Base-by-base conservation (phyloP, 129 eudicot species). In the Logfia minima region DNA sequence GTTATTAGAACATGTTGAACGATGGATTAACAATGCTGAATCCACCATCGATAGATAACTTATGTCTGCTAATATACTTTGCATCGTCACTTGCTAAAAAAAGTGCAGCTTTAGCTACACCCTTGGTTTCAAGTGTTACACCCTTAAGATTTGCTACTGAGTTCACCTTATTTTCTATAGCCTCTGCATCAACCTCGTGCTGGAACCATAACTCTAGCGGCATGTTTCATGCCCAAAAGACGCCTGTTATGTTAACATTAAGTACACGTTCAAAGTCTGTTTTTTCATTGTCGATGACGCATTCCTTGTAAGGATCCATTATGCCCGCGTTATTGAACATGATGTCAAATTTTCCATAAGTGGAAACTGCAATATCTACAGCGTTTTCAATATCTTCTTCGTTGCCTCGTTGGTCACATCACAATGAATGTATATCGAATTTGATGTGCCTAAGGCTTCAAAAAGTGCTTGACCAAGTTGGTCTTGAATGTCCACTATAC, bases 401-500 rank as follows among this genome's bases (percentile, higher is more conserved):
- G 3, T 80, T 29, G 0, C n/a, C n/a, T n/a, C n/a, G n/a, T n/a
- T n/a, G n/a, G 88, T 82, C 14, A 89, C 93, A 29, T 89, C 86
- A 37, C 93, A 89, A 48, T 89, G 90, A 11, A 86, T 64, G 35
- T 77, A 89, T 34, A 72, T 81, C 0, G 79, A 78, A 22, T 77
- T 72, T 21, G 80, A 55, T 22, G 72, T 26, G 13, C 93, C 90
- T 4, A 84, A 64, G 65, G 84, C 14, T 6, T 89, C 80, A 10
- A 56, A 73, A 21, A 84, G 79, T 0, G 81, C 31, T 41, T 60
- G 84, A 26, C 94, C 94, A 10, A 84, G 81, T 29, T 84, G 69
- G 52, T 86, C 91, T 84, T 89, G 94, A 19, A 86, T 68, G 43
- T 89, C 94, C 17, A 86, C 92, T 4, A 85, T 75, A 79, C 85